Base-by-base conservation (phyloP, 306 rosid species). In the Potentilla sterilis region DNA sequence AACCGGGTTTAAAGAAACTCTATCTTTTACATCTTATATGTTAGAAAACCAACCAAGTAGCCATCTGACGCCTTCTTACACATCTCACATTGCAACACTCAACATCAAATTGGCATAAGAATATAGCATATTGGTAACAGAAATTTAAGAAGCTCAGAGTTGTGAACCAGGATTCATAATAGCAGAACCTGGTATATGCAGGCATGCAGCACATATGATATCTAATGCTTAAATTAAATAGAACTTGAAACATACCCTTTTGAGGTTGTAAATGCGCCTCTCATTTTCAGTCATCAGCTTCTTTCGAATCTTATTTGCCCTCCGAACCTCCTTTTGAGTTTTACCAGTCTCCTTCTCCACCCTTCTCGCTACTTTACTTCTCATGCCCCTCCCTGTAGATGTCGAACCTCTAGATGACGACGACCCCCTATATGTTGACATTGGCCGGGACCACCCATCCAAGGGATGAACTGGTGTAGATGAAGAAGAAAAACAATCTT, bases 221-320 rank as follows among this genome's bases (percentile, higher is more conserved):
- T 16, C 61, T 37, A 52, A 54, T 8, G 15, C 66, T 49, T 67
- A 59, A 37, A 35, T 41, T 54, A 16, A 18, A 70, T 79, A n/a
- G 63, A n/a, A 5, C 9, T 69, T 79, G 80, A 34, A 80, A 54
- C 70, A 77, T 87, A 95, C 99, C 83, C 97, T 90, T 88, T 92
- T 95, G 73, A 92, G 99, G 72, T 90, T 92, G 91, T 88, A 92
- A 85, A 92, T 66, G 35, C 86, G 90, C 81, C 97, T 87, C 85
- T 95, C 97, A 80, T 88, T 95, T 79, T 92, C 99, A 0, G 97
- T 95, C 99, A 92, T 95, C 57, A 95, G 89, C 79, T 95, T 95
- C 87, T 90, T 90, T 84, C 87, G 90, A 77, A 95, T 73, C 73
- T 90, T 92, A 51, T 89, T 89, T 41, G 99, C 99, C 70, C 93